These are phyloP conservation scores for Lachnellula subtilissima DNA, from an alignment of 2,329 filamentous ascomycete genomes.

Conservation along the genomic window DNA sequence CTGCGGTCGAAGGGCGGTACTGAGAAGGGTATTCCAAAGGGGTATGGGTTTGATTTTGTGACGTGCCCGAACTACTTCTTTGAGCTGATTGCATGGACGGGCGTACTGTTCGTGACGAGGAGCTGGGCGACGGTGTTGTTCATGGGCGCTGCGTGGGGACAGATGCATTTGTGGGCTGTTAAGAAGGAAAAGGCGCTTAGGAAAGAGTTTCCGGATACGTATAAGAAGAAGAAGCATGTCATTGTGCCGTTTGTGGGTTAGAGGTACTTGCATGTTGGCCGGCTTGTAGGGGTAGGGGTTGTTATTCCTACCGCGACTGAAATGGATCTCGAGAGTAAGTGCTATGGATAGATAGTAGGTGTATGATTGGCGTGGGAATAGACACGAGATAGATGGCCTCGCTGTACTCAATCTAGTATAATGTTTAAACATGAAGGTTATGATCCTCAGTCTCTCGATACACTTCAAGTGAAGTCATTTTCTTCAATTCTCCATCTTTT, in stretches of 20 bases:
- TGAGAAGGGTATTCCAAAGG: constrained; percentile 80
- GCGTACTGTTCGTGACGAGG: constrained; percentile 72
- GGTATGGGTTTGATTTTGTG: constrained; percentile 78
- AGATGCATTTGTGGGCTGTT: constrained; percentile 84
- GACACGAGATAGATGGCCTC: too few species aligned
- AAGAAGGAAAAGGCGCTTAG: constrained; percentile 91
- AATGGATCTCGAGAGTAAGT: too few species aligned
- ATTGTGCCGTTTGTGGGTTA: constrained; percentile 47
- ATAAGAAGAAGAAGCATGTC: constrained; percentile 87
- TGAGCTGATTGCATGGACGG: constrained; percentile 81
- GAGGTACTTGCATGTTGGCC: too few species aligned
- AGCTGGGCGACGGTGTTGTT: constrained; percentile 77
- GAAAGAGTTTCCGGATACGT: constrained; percentile 85
- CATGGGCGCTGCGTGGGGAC: constrained; percentile 62
- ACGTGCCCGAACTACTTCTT: constrained; percentile 99
- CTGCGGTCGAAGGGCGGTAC: constrained; percentile 76
- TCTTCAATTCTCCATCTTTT: not conserved
- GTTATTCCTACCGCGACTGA: too few species aligned
- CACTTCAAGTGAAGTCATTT: not conserved
- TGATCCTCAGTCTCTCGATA: not conserved
- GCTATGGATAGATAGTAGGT: too few species aligned
- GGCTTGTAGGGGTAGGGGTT: too few species aligned
- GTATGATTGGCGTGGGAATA: too few species aligned
- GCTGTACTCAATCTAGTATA: too few species aligned
- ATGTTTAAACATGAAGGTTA: not conserved